Evolutionary conservation across 2,329 filamentous ascomycete species (phyloP), one percentile per base, ranked within the genome.

Genomic region (Cadophora malorum): DNA sequence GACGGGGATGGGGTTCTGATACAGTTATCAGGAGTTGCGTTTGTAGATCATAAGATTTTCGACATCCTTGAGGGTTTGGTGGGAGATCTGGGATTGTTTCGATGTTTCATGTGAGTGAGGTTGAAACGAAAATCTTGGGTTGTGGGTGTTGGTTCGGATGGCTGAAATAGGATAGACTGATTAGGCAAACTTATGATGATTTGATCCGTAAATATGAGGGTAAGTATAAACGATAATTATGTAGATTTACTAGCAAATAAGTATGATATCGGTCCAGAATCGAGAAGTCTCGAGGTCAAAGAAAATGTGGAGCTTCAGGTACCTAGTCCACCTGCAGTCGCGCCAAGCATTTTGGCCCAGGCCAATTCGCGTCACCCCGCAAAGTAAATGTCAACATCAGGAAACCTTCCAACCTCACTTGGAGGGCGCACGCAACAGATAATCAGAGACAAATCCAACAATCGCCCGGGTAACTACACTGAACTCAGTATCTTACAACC

Each of bases 341-440:
- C 58, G 64, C 64, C 35, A 62, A 62, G 33, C 31, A 19, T 21
- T 23, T 23, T 45, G 56, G 16, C n/a, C 63, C n/a, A 3, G 23
- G 50, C 23, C 31, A 6, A 35, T 28, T 58, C 66, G 66, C 66
- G 66, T 64, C 64, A n/a, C 58, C 56, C 56, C 49, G 58, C 65
- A 38, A 64, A 64, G 64, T 66, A 64, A 69, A 69, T 66, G 65
- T 66, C 64, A 66, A 66, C 67, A 69, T 63, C 63, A 62, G 23
- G 16, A 63, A 63, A n/a, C 7, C 38, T 25, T 55, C 63, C 7
- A 21, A 49, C 56, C 19, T 41, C 56, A 33, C 21, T 23, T 49
- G 4, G 33, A 28, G 23, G 7, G 33, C 25, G n/a, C 23, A 47
- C 45, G 25, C 59, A 31, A 62, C 14, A 33, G 21, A 31, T 1